Base-by-base conservation (phyloP, 129 eudicot species). In the Escallonia rubra region DNA sequence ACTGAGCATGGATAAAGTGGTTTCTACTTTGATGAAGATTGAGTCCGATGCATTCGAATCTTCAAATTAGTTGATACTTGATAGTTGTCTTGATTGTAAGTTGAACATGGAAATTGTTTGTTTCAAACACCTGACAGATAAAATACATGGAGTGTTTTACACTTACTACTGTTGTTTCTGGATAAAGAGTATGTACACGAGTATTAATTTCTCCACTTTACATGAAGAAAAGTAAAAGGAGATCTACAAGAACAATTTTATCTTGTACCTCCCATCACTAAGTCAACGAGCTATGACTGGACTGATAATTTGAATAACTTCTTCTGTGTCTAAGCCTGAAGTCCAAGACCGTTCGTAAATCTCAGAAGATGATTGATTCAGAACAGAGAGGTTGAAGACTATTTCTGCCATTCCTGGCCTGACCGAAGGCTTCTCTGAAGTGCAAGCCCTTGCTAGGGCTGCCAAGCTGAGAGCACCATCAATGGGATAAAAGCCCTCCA, bases 361-460 rank as follows among this genome's bases (percentile, higher is more conserved):
- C 60, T 80, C 83, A 43, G 80, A 60, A 47, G 80, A 73, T 55
- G 92, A 78, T 58, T 85, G 96, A 72, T 80, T 72, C 16, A 83
- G 87, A 63, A 89, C 83, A 13, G 90, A 80, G 7, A 89, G 75
- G 74, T 74, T 89, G 76, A 89, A 86, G 65, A 85, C 96, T 4
- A 85, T 81, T 66, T 89, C 96, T 0, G 78, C 70, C 90, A 89
- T 85, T 71, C 79, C 80, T 9, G 92, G 96, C 62, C 92, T 80
- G 61, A 78, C 84, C 47, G 81, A 74, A 3, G 89, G 74, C 61
- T 83, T 82, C 70, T 88, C 96, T 3, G 91, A 78, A 41, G 92
- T 89, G 71, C 92, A 89, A 11, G 87, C 92, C 43, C 80, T 70
- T 23, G 87, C 96, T 69, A 89, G 61, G 54, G 74, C 74, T 2